Base-by-base conservation (phyloP, 305 asterid genomes). In the Plantago coronopus region DNA sequence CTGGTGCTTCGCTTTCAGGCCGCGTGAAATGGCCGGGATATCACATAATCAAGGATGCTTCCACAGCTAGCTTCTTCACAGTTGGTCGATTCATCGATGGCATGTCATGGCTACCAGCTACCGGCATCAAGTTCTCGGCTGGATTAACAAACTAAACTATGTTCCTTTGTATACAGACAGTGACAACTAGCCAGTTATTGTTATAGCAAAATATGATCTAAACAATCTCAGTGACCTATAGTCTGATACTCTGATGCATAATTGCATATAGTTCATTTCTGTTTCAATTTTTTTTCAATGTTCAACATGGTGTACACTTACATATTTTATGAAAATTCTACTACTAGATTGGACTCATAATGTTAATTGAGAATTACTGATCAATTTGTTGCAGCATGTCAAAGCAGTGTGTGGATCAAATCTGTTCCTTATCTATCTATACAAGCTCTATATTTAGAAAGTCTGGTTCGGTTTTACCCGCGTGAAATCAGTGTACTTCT, bases 31-130 rank as follows among this genome's bases (percentile, higher is more conserved):
- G 97, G 94, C 84, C 96, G 0, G 95, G 97, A 0, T 85, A 79
- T 74, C 95, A 82, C 48, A 29, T 80, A 0, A 87, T 90, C 0
- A 70, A 51, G 17, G 87, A 85, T 61, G 78, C 91, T 17, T 63
- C 90, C 17, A 64, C 73, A 16, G 97, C 96, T 14, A 70, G 58
- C 18, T 85, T 74, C 62, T 90, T 87, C 65, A 78, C 95, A 0
- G 96, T 81, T 43, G 74, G 74, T 5, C 81, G 76, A 4, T 87
- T 90, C 70, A 71, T 88, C 40, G 88, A 91, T 53, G 98, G 95
- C 45, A 69, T 77, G 62, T 76, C 98, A 11, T 91, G 98, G 96
- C 68, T 90, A 69, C 97, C 97, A 4, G 79, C 79, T 22, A 90
- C 96, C 21, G 95, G 95, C 0, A 54, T 87, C 13, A 79, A 67